Evolutionary conservation across 2,329 filamentous ascomycete species (phyloP).

Genomic region (Colletotrichum eleusines): DNA sequence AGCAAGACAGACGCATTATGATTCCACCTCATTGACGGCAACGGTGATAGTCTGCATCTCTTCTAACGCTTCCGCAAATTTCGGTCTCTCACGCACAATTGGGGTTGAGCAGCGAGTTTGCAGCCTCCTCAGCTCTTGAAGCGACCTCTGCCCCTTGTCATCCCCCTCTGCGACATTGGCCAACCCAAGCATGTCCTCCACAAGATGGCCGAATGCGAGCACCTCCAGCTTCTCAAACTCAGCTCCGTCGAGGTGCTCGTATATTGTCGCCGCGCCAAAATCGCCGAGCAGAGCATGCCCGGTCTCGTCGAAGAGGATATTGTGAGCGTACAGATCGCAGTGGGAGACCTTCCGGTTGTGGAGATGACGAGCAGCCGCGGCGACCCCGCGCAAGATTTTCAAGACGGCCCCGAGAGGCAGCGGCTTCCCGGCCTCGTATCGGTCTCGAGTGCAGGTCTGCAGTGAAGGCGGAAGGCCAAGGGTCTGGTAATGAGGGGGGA

Average conservation of each 20-base stretch:
- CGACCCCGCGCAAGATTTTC: conserved; percentile 55
- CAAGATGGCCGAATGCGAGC: conserved; percentile 60
- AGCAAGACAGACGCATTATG: background rate
- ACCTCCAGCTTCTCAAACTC: conserved; percentile 59
- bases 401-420: conserved; percentile 50
- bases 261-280: conserved; percentile 62
- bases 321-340: conserved; percentile 62
- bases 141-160: conserved; percentile 11
- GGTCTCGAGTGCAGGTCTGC: conserved; percentile 60
- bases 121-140: conserved; percentile 46
- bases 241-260: conserved; percentile 46
- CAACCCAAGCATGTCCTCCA: conserved; percentile 58
- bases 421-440: conserved; percentile 50
- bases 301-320: conserved; percentile 56
- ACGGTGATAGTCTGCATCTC: background rate
- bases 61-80: conserved; percentile 48
- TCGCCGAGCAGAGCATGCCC: conserved; percentile 61
- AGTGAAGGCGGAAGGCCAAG: conserved; percentile 59
- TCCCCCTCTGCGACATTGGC: conserved; percentile 43
- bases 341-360: conserved; percentile 58
- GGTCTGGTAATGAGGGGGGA: conserved; percentile 57
- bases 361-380: conserved; percentile 57
- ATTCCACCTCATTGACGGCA: background rate
- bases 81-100: conserved; percentile 48
- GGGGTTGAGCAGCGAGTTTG: conserved; percentile 47